Evolutionary conservation across 2,329 filamentous ascomycete genomes (phyloP).

Genomic region (Arthrobotrys iridis): DNA sequence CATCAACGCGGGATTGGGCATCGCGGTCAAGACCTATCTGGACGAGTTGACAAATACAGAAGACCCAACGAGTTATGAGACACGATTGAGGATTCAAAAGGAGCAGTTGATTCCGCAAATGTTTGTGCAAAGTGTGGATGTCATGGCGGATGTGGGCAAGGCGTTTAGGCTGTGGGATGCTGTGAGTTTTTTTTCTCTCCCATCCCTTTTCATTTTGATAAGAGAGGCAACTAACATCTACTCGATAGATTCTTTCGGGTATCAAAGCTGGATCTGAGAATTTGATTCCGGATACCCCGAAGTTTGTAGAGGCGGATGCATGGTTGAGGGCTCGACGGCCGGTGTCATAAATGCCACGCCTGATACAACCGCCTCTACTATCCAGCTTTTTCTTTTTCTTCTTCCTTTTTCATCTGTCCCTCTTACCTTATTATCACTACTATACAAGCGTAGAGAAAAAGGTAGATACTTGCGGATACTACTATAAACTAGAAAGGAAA

Average conservation of each 20-base stretch:
- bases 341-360: slow-evolving; percentile 5
- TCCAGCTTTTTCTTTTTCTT: neutral
- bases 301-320: slow-evolving; percentile 70
- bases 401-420: neutral
- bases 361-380: neutral
- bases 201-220: slow-evolving; percentile 38
- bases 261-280: slow-evolving; percentile 68
- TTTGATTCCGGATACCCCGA: slow-evolving; percentile 64
- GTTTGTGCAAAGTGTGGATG: slow-evolving; percentile 65
- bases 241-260: slow-evolving; percentile 67
- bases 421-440: neutral
- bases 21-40: slow-evolving; percentile 81
- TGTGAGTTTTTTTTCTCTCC: slow-evolving; percentile 62
- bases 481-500: no score
- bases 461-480: neutral
- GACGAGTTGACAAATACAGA: slow-evolving; percentile 74
- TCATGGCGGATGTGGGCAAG: slow-evolving; percentile 68
- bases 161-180: slow-evolving; percentile 74
- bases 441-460: neutral
- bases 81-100: slow-evolving; percentile 67
- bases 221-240: neutral
- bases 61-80: slow-evolving; percentile 65
- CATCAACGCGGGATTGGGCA: slow-evolving; percentile 78
- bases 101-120: slow-evolving; percentile 68
- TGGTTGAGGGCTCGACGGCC: slow-evolving; percentile 65